Base-by-base conservation (phyloP, 768 basidiomycete genomes). In the Collybiopsis confluens region DNA sequence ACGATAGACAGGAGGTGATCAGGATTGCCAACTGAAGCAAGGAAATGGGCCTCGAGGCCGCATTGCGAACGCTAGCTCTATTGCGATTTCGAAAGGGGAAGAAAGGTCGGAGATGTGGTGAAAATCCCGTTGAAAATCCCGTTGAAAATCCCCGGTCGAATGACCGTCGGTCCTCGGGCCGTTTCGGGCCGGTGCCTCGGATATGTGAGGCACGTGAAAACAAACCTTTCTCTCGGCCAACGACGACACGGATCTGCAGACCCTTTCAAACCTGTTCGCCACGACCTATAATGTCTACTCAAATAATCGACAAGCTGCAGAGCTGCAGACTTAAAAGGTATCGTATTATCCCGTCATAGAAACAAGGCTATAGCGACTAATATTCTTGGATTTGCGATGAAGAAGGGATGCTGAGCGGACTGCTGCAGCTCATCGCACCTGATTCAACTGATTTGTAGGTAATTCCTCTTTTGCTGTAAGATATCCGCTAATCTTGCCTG, bases 281-380 rank as follows among this genome's bases (percentile, higher is more conserved):
- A 85, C 86, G 28, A 91, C 90, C 6, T 86, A 83, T 70, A 89
- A 79, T 63, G 78, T 87, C 5, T 89, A 96, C 71, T 90, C 92
- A 49, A 93, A 93, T 73, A 80, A 87, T 56, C 85, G 92, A 60
- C 90, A 90, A 64, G 74, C 88, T 35, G 88, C 85, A 42, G 92
- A 96, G 68, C 81, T 94, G 27, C 82, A 94, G 68, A 89, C 95
- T 63, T 84, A 90, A 61, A 92, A 88, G 79, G 92, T 90, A 45
- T 46, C 38, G n/a, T 49, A 23, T 44, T 46, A 35, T 37, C 36
- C 4, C 28, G 35, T 21, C 26, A 27, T 15, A 21, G 30, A 45
- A 48, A 50, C 47, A 6, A 30, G 21, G 38, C 23, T 43, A 56
- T n/a, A n/a, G n/a, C n/a, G n/a, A n/a, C n/a, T n/a, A n/a, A n/a